Evolutionary conservation across 208 protist species (phyloP).

Genomic region (Eutreptiella sp.): DNA sequence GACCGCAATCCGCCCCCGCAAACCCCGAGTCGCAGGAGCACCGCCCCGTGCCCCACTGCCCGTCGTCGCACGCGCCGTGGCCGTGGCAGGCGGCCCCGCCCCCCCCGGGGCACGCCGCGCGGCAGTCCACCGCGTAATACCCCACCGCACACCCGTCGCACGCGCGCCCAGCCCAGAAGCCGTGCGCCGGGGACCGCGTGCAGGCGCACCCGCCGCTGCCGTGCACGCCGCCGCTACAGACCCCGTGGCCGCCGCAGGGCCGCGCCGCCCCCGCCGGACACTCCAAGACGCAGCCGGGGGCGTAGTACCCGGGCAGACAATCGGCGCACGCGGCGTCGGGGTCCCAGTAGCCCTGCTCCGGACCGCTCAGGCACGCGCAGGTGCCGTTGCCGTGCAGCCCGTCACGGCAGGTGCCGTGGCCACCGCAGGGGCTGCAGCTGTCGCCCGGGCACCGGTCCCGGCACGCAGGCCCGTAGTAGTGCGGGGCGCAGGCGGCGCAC

Average conservation of each 20-base stretch:
- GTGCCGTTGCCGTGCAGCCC: slow-evolving; percentile 5
- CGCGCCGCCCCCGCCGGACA: slow-evolving; percentile 3
- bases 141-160: slow-evolving; percentile 20
- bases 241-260: slow-evolving; percentile 7
- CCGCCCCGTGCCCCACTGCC: slow-evolving; percentile 4
- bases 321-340: neutral
- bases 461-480: slow-evolving; percentile 11
- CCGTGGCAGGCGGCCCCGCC: slow-evolving; percentile 18
- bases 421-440: slow-evolving; percentile 11
- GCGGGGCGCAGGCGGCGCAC: slow-evolving; percentile 1
- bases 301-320: slow-evolving; percentile 14
- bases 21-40: slow-evolving; percentile 19
- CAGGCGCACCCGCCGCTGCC: slow-evolving; percentile 24
- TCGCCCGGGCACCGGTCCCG: neutral
- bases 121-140: neutral
- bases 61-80: slow-evolving; percentile 12
- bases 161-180: slow-evolving; percentile 16
- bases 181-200: slow-evolving; percentile 8
- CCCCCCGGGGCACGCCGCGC: neutral
- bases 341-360: slow-evolving; percentile 23
- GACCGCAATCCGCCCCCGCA: slow-evolving; percentile 1
- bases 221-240: slow-evolving; percentile 17
- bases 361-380: slow-evolving; percentile 14
- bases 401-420: slow-evolving; percentile 23
- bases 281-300: neutral